Conservation (phyloP, 768 basidiomycete species). For the Fomitopsis serialis region DNA sequence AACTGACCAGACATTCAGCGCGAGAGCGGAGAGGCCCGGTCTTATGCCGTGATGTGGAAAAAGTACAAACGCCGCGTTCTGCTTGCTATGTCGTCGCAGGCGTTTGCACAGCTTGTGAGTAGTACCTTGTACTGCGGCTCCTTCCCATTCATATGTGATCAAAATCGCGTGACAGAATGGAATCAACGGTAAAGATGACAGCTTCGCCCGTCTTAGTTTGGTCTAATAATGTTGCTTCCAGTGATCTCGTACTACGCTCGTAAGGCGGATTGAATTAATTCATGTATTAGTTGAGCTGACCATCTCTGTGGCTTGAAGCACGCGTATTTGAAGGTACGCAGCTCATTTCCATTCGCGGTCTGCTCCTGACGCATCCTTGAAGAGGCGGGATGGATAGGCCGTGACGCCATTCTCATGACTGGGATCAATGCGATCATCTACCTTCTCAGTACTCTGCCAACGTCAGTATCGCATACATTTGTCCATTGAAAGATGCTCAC, state of each 20-base stretch:
- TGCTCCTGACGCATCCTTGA: slow-evolving; percentile 2
- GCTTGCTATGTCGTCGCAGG: slow-evolving; percentile 93
- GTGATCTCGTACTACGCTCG: slow-evolving; percentile 95
- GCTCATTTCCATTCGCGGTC: neutral
- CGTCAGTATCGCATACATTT: slow-evolving; percentile 56
- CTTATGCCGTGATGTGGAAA: slow-evolving; percentile 81
- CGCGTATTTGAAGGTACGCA: slow-evolving; percentile 84
- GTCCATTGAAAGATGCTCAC: no score
- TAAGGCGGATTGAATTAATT: slow-evolving; percentile 34
- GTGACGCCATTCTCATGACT: slow-evolving; percentile 92
- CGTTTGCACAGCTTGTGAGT: slow-evolving; percentile 89
- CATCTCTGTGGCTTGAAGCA: slow-evolving; percentile 35
- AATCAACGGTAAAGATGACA: slow-evolving; percentile 66
- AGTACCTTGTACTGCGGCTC: neutral
- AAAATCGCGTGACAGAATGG: slow-evolving; percentile 58
- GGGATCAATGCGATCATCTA: slow-evolving; percentile 89
- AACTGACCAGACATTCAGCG: slow-evolving; percentile 44
- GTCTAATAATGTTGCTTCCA: slow-evolving; percentile 21
- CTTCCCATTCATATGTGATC: neutral
- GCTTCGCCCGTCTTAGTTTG: neutral
- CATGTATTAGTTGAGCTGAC: slow-evolving; percentile 5
- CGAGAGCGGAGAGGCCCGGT: slow-evolving; percentile 66
- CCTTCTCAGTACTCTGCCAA: slow-evolving; percentile 72
- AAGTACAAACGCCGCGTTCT: slow-evolving; percentile 83
- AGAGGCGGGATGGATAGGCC: slow-evolving; percentile 95